Evolutionary conservation across 805 yeast species (phyloP), one percentile per base, ranked within the genome.

Genomic region (Ogataea wickerhamii): DNA sequence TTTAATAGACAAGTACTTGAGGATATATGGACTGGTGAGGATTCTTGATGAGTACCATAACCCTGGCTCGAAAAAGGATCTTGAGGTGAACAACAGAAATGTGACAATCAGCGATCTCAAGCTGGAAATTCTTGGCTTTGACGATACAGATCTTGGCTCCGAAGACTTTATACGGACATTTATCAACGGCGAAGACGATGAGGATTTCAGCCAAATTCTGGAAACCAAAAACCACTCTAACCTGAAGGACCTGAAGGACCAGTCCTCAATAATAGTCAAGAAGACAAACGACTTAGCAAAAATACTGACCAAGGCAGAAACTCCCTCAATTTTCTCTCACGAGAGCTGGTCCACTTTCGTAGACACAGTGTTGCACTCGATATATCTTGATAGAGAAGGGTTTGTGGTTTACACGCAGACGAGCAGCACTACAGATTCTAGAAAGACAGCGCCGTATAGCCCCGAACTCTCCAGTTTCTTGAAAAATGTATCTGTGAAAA

Each of bases 1-100:
- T 50, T 63, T 82, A 32, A 80, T 82, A 42, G 89, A 83, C 50
- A 82, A 78, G 50, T 76, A 74, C 53, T 58, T 78, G 36, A 64
- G 83, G 42, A 66, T 80, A 37, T 76, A 79, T 3, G 80, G 81
- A 55, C 66, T 82, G 32, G 68, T 77, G 6, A 68, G 69, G 36
- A 55, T 79, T 25, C 51, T 81, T 8, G 58, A 61, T 28, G 26
- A 42, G 1, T 38, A 54, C 25, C 49, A 55, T 25, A 37, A 29
- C 8, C 18, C 33, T 3, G 43, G 40, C 4, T 39, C 49, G 7
- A 48, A 47, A 13, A 37, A 39, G 17, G 51, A 50, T 10, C 47
- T 48, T 6, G 49, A 41, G 11, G 34, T 47, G 3, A 49, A 41
- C 33, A 41, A 49, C 34, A 36, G 54, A 24, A 46, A 48, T 21